These are phyloP conservation scores for Kodamaea neixiangensis DNA, from an alignment of 805 yeast species.

Conservation along the genomic window DNA sequence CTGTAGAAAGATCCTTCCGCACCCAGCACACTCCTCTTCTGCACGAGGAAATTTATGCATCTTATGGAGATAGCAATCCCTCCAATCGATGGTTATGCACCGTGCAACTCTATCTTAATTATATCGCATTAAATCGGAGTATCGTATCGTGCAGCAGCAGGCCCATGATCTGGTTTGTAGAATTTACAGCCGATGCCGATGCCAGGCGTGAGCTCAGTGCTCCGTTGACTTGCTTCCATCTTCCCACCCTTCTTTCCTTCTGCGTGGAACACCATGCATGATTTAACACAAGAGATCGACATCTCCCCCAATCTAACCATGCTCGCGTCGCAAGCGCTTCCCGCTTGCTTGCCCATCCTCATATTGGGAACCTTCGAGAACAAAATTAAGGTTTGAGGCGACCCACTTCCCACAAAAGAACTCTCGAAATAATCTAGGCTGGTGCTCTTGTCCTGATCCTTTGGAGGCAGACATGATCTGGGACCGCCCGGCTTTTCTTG, in stretches of 20 bases:
- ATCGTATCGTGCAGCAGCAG: not conserved
- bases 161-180: not conserved
- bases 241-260: not conserved
- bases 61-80: not conserved
- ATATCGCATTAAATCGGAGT: constrained; percentile 2
- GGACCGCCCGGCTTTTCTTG: not conserved
- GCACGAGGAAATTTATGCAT: constrained; percentile 3
- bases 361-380: not conserved
- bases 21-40: not conserved
- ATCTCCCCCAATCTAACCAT: not conserved
- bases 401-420: not conserved
- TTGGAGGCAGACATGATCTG: not conserved
- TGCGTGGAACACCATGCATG: not conserved
- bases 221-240: not conserved
- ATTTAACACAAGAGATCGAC: not conserved
- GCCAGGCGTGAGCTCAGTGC: not conserved
- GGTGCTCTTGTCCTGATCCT: constrained; percentile 4
- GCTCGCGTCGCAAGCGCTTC: not conserved
- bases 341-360: not conserved
- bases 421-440: not conserved
- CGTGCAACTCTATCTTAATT: not conserved
- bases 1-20: too few species aligned
- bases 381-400: constrained; percentile 1
- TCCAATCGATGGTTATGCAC: not conserved
- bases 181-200: not conserved